Conservation (phyloP, 2,329 filamentous ascomycete genomes). For the Thielaviopsis musarum region DNA sequence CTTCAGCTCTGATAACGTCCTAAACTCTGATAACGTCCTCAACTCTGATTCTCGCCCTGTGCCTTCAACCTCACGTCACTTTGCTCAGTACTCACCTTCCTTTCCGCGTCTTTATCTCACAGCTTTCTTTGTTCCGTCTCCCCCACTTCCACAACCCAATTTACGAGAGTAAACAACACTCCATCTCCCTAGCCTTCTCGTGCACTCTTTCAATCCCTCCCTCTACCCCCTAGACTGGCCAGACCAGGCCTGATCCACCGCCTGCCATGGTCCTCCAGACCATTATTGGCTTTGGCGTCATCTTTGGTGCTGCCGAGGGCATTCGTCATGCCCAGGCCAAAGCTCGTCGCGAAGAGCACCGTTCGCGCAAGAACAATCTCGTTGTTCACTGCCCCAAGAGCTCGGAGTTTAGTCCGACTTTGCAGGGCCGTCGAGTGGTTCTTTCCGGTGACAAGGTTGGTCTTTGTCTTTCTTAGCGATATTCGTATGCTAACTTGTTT, state of each 20-base stretch:
- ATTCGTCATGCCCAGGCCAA: constrained; percentile 30
- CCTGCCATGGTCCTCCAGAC: constrained; percentile 18
- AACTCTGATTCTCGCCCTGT: not conserved
- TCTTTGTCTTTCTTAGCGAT: not conserved
- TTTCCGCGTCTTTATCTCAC: not conserved
- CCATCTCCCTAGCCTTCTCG: not conserved
- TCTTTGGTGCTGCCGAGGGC: constrained; percentile 29
- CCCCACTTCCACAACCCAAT: too few species aligned
- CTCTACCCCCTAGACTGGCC: not conserved
- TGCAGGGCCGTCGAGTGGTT: constrained; percentile 29
- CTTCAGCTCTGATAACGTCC: too few species aligned
- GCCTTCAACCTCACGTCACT: not conserved
- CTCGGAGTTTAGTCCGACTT: constrained; percentile 24
- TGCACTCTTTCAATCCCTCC: not conserved
- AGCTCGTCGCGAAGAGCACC: constrained; percentile 28
- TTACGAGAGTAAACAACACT: too few species aligned
- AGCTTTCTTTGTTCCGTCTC: not conserved
- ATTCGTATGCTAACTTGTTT: not conserved
- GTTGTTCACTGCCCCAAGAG: constrained; percentile 29
- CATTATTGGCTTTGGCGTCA: constrained; percentile 25
- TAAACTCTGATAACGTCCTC: too few species aligned
- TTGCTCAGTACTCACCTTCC: not conserved
- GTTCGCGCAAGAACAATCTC: constrained; percentile 30
- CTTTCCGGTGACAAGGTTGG: constrained; percentile 26
- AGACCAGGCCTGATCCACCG: not conserved